Conservation (phyloP, 495 filamentous ascomycete species). For the Penicillium argentinense region DNA sequence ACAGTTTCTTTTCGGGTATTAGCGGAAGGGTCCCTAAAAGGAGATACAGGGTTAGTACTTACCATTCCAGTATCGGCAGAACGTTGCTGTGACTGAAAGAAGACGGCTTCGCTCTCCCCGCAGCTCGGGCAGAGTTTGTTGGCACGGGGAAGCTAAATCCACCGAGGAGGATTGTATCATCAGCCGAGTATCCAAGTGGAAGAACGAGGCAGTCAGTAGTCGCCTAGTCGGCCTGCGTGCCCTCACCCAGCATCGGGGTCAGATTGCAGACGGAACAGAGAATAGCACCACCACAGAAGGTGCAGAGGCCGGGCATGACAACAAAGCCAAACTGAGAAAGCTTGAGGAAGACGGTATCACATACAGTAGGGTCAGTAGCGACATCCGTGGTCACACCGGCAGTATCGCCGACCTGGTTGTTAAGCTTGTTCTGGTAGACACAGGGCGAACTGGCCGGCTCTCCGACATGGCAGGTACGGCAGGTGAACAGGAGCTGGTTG, state of each 20-base stretch:
- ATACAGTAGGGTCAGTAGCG: conserved; percentile 93
- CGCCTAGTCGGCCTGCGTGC: too few relatives aligned
- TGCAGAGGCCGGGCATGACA: conserved; percentile 43
- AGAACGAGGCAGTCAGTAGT: too few relatives aligned
- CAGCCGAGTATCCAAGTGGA: too few relatives aligned
- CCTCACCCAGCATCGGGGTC: too few relatives aligned
- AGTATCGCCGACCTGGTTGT: conserved; percentile 87
- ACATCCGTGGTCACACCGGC: conserved; percentile 97
- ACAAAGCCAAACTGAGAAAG: too few relatives aligned
- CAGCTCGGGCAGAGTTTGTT: conserved; percentile 82
- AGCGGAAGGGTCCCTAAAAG: not conserved
- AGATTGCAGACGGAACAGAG: conserved; percentile 49
- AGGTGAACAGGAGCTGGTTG: conserved; percentile 70
- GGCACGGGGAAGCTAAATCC: conserved; percentile 76
- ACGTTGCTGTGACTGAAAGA: conserved; percentile 97
- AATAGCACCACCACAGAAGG: conserved; percentile 53
- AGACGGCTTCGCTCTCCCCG: conserved; percentile 83
- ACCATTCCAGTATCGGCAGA: conserved; percentile 98
- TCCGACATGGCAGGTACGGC: conserved; percentile 87
- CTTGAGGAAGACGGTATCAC: conserved; percentile 47
- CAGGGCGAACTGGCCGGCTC: conserved; percentile 82
- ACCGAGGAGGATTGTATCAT: too few relatives aligned
- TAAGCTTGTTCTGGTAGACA: conserved; percentile 88
- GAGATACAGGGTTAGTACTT: conserved; percentile 2
- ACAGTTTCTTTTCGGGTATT: conserved; percentile 71